Conservation (phyloP, 306 rosid genomes). For the Oxytropis ochrocephala region DNA sequence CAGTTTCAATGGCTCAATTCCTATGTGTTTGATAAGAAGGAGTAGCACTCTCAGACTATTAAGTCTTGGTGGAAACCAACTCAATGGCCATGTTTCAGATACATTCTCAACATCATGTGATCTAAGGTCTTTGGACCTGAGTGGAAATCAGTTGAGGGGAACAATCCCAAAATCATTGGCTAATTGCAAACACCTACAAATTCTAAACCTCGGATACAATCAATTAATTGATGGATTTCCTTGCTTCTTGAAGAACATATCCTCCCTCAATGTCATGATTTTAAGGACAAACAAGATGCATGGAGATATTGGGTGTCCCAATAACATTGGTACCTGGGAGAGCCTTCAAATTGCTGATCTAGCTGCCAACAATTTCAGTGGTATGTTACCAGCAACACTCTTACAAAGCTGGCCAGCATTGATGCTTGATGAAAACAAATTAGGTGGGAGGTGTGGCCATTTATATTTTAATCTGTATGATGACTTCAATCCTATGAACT, state of each 20-base stretch:
- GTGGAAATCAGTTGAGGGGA: slow-evolving; percentile 11
- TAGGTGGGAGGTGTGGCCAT: not conserved
- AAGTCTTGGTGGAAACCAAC: not conserved
- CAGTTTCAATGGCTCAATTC: slow-evolving; percentile 6
- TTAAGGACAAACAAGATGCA: slow-evolving; percentile 27
- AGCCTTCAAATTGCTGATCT: slow-evolving; percentile 35
- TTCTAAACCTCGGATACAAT: slow-evolving; percentile 35
- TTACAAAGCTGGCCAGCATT: slow-evolving; percentile 25
- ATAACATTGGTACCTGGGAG: not conserved
- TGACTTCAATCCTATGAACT: too few species aligned
- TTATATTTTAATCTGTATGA: too few species aligned
- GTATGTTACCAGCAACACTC: not conserved
- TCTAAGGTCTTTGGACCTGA: slow-evolving; percentile 16
- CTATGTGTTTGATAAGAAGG: slow-evolving; percentile 9
- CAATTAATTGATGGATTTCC: slow-evolving; percentile 16
- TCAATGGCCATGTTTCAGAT: slow-evolving; percentile 9
- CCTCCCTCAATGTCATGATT: slow-evolving; percentile 22
- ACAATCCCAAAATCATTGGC: slow-evolving; percentile 31
- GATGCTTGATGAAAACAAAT: not conserved
- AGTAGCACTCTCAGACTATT: not conserved
- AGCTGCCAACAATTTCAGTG: slow-evolving; percentile 31
- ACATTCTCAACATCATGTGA: not conserved
- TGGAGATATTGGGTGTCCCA: slow-evolving; percentile 13
- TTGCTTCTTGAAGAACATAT: slow-evolving; percentile 10
- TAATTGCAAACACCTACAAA: not conserved